Evolutionary conservation across 768 basidiomycete genomes (phyloP).

Genomic region (Suillus subaureus): DNA sequence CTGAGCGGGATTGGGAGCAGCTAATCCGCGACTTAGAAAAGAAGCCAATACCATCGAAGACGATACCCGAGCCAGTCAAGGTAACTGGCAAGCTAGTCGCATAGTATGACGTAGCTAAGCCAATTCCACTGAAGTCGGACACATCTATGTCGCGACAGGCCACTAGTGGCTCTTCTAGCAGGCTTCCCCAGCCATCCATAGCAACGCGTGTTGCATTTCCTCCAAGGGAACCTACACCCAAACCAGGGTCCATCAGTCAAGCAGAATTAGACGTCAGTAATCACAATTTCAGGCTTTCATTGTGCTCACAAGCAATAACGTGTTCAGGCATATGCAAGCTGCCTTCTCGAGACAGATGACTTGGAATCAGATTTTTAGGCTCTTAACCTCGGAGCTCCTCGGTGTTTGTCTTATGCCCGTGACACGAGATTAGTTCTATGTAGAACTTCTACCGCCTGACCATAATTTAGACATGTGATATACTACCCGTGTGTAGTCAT

Average conservation of each 20-base stretch:
- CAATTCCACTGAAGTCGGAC: not conserved
- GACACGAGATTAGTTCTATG: not conserved
- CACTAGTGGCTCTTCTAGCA: not conserved
- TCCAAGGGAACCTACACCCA: not conserved
- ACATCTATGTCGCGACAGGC: not conserved
- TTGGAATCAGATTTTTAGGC: constrained; percentile 33
- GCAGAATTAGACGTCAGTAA: constrained; percentile 27
- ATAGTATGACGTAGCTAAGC: not conserved
- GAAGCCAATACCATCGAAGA: not conserved
- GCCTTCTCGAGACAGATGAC: constrained; percentile 33
- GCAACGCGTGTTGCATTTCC: not conserved
- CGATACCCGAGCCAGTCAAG: not conserved
- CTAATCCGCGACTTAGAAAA: constrained; percentile 10
- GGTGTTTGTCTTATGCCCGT: not conserved
- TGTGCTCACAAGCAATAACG: not conserved
- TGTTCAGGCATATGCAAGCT: constrained; percentile 35
- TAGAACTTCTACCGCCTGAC: not conserved
- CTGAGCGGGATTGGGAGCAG: constrained; percentile 63
- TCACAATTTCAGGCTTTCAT: too few relatives aligned
- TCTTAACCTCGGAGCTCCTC: not conserved
- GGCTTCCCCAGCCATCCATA: not conserved
- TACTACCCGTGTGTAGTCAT: not conserved
- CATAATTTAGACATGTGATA: not conserved
- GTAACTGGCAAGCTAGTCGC: not conserved
- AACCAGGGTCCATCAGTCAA: constrained; percentile 3